A percentile compares a stretch with the other conserved stretches of the same genome.
Conservation (phyloP, 768 basidiomycete genomes). For the Boletus huronensis region DNA sequence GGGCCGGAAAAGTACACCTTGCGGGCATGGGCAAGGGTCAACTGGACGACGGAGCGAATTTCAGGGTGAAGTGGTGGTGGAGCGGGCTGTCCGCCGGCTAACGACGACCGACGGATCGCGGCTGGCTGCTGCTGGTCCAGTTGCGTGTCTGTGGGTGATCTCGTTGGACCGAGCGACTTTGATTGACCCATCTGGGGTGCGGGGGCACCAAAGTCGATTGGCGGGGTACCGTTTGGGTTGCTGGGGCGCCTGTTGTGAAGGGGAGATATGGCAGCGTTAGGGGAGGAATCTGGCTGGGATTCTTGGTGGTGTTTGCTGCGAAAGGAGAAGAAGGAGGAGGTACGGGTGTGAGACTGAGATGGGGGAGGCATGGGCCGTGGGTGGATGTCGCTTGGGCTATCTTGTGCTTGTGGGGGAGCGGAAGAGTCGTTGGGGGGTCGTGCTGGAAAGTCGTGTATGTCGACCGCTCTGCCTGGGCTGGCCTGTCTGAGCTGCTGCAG, state of each 20-base stretch:
- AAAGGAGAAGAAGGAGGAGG: slow-evolving; percentile 68
- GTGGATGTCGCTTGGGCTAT: slow-evolving; percentile 16
- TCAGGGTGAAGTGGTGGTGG: slow-evolving; percentile 66
- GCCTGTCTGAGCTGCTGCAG: slow-evolving; percentile 34
- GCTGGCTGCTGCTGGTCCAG: slow-evolving; percentile 23
- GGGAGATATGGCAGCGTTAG: slow-evolving; percentile 13
- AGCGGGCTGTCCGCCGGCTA: slow-evolving; percentile 11
- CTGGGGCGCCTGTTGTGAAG: slow-evolving; percentile 16
- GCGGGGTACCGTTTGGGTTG: slow-evolving; percentile 7
- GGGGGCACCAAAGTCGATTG: slow-evolving; percentile 22
- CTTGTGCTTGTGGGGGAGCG: slow-evolving; percentile 12
- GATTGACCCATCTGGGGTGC: slow-evolving; percentile 34
- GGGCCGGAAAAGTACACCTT: slow-evolving; percentile 88
- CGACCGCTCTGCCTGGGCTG: slow-evolving; percentile 27
- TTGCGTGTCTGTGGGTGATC: slow-evolving; percentile 19
- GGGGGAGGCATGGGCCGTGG: slow-evolving; percentile 26
- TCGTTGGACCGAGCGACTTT: slow-evolving; percentile 29
- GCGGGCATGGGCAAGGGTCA: slow-evolving; percentile 73
- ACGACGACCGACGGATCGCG: slow-evolving; percentile 19
- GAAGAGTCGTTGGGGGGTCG: slow-evolving; percentile 20
- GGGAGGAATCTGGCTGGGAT: slow-evolving; percentile 13
- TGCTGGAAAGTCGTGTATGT: slow-evolving; percentile 35
- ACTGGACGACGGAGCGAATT: slow-evolving; percentile 73
- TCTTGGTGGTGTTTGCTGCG: slow-evolving; percentile 37
- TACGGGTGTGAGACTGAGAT: slow-evolving; percentile 43